Evolutionary conservation across 345 rosid species (phyloP), one percentile per base, ranked within the genome.

Genomic region (Gossypium longicalyx): DNA sequence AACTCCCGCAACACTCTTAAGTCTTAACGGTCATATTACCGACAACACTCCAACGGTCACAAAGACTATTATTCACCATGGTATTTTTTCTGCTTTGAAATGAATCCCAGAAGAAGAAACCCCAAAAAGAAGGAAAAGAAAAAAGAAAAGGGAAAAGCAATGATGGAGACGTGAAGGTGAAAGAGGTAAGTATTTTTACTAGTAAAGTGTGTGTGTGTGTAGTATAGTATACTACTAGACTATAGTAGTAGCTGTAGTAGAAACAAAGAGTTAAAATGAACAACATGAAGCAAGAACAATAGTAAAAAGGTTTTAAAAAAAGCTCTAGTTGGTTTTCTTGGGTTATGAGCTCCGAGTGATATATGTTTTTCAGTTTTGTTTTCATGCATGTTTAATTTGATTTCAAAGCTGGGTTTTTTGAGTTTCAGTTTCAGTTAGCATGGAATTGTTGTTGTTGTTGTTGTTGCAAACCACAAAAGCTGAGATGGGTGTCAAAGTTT

Each of bases 41-140:
- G 97, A 94, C 97, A 88, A 62, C 69, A 3, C 56, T 15, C 83
- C 87, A 95, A 93, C 99, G 99, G 99, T 90, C 90, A 90, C 91
- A 60, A 80, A 70, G 82, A 76, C 64, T 77, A 29, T 23, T 49
- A 9, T 73, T 80, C 56, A 59, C 61, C 23, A 67, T 94, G 41
- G 63, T 57, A 68, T 63, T 38, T 74, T 23, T 17, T 51, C 44
- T 25, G 29, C 70, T 41, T 71, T 71, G 45, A 60, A 71, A 79
- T 74, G 65, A 70, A 60, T 70, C 79, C 77, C 86, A 63, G 79
- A 71, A 75, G 78, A 79, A 11, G 12, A 45, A 45, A 78, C 7
- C 41, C 4, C 19, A 41, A 64, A n/a, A 9, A 9, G 47, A 17
- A 64, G 41, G 38, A 34, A 34, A 34, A 27, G 3, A 4, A 34